Evolutionary conservation across 352 stramenopile genomes (phyloP).

Genomic region (Globisporangium paddicum): DNA sequence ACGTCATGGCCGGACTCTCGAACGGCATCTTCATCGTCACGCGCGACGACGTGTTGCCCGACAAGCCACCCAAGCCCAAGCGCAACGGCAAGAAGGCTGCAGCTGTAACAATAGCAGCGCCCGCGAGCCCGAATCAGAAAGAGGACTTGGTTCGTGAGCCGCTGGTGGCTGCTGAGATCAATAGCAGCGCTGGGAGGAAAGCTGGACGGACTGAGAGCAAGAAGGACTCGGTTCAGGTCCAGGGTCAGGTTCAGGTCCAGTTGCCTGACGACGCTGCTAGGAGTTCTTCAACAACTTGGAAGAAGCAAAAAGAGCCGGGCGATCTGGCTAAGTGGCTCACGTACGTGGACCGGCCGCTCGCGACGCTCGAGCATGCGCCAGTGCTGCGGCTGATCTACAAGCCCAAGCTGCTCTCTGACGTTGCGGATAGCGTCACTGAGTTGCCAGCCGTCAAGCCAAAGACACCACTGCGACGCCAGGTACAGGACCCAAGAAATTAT

Average conservation of each 20-base stretch:
- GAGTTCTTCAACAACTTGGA: background rate
- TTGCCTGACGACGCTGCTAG: background rate
- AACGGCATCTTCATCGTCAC: constrained; percentile 57
- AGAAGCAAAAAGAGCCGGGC: background rate
- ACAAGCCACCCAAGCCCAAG: constrained; percentile 24
- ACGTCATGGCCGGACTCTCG: constrained; percentile 47
- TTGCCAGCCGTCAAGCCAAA: background rate
- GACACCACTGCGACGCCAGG: background rate
- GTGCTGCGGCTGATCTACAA: constrained; percentile 5
- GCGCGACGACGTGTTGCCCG: constrained; percentile 50
- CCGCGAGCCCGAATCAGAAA: background rate
- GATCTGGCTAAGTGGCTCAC: constrained; percentile 10
- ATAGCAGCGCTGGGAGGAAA: background rate
- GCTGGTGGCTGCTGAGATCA: background rate
- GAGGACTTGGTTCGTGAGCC: constrained; percentile 4
- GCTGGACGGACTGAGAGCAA: background rate
- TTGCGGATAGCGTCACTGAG: background rate
- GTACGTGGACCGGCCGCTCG: constrained; percentile 4
- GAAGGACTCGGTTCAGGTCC: background rate
- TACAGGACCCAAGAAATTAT: background rate
- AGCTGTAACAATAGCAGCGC: background rate
- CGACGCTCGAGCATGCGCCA: background rate
- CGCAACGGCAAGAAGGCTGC: background rate
- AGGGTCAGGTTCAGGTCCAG: background rate
- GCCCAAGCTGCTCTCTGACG: background rate